Base-by-base conservation (phyloP, 2,329 filamentous ascomycete genomes). In the Polytolypa hystricis region DNA sequence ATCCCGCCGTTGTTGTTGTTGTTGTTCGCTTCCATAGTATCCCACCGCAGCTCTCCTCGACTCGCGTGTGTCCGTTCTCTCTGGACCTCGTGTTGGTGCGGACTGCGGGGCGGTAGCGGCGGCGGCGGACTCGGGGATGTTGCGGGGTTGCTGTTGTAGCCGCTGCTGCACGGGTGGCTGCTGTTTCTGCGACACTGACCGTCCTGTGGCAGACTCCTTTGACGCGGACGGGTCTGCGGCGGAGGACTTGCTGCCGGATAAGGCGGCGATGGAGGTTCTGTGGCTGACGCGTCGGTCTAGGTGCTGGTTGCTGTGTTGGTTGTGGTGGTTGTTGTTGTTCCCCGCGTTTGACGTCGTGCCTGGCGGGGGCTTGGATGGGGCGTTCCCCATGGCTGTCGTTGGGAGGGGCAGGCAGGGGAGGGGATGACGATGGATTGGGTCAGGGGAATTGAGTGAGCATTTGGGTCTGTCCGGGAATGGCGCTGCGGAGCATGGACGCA, bases 301-400 rank as follows among this genome's bases (percentile, higher is more conserved):
- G 17, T 48, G 21, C 21, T 31, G 23, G 52, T 46, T 27, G 42
- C 47, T 37, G 47, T 37, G 30, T 47, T 47, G 40, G 43, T 38
- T 20, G 52, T 38, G 41, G 52, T 47, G 37, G 16, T 6, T 6
- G 25, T 12, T 7, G 20, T 25, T 23, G 18, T 18, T 23, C 18
- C 46, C 51, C 41, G 47, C 46, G 41, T 38, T 39, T 18, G 52
- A 41, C 39, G 51, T 49, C 36, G 43, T 47, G 38, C 56, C 53
- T 44, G 52, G 52, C 39, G 57, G 56, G 42, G 56, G 48, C 49
- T 66, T 67, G 45, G 62, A 67, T 50, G 63, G 60, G 52, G 59
- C 63, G 52, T 67, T 67, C 47, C 66, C 66, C 65, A 69, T 68
- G 44, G 51, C 52, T n/a, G n/a, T n/a, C n/a, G n/a, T n/a, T n/a